phyloP scores from a whole-genome alignment of 768 basidiomycete species.

The Lactarius evosmus region DNA sequence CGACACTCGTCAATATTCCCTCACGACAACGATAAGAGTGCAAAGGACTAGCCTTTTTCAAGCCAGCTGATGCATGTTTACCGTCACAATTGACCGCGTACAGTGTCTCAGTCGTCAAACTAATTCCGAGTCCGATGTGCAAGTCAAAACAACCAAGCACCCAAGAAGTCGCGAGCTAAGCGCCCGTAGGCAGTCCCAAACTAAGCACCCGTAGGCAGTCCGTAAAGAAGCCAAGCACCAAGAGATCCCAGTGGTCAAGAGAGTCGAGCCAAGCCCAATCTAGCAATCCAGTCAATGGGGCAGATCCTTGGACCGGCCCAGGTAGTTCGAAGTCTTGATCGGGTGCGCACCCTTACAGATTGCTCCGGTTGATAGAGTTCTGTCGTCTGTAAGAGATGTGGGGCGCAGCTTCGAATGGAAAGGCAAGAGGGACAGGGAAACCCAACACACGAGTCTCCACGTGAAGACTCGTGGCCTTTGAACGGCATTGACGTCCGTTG shows the following conservation, averaged over 20 bases:
- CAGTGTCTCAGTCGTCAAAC: background rate
- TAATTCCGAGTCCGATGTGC: background rate
- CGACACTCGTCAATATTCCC: background rate
- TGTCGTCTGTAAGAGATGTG: background rate
- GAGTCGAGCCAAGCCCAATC: background rate
- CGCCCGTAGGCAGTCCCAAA: background rate
- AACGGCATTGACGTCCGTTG: constrained; percentile 5
- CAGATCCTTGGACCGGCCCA: background rate
- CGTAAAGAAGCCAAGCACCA: constrained; percentile 1
- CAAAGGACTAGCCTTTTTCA: constrained; percentile 6
- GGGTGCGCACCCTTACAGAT: constrained; percentile 10
- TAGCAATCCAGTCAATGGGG: background rate
- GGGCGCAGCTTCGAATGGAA: background rate
- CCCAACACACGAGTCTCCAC: background rate
- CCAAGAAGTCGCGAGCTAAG: background rate
- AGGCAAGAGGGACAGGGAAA: background rate
- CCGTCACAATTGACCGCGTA: background rate
- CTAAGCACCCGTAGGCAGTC: constrained; percentile 8
- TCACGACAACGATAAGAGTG: background rate
- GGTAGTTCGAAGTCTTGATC: constrained; percentile 4
- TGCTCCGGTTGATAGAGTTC: background rate
- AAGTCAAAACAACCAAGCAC: background rate
- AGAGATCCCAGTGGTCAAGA: background rate
- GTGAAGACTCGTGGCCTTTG: background rate
- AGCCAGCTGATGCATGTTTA: background rate